Percentiles rank a stretch among this genome's conserved stretches.
Evolutionary conservation across 2,329 filamentous ascomycete genomes (phyloP).

Genomic region (Cladophialophora exuberans): DNA sequence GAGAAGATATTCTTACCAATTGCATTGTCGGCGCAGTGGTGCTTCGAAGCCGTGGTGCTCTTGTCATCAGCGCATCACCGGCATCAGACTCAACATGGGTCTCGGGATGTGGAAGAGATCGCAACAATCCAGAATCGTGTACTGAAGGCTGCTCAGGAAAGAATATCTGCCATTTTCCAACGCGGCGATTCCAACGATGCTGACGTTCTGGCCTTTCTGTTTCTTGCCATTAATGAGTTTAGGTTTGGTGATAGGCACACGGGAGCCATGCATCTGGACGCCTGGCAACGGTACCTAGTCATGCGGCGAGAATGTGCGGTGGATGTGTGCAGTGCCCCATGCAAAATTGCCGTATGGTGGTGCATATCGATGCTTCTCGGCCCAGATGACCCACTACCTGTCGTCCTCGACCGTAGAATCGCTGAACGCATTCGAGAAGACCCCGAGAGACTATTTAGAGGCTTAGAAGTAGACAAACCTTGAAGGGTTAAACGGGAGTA

Average conservation of each 20-base stretch:
- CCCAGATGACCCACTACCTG: neutral
- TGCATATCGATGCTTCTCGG: neutral
- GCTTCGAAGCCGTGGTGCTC: neutral
- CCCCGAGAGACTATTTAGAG: no score
- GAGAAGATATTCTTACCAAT: neutral
- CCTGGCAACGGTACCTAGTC: neutral
- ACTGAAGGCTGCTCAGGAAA: neutral
- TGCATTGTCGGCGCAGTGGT: neutral
- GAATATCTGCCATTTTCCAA: neutral
- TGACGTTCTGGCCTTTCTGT: neutral
- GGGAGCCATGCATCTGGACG: neutral
- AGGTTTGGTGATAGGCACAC: neutral
- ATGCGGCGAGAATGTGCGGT: neutral
- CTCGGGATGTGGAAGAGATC: neutral
- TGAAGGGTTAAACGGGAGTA: no score
- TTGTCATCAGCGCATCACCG: neutral
- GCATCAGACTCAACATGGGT: neutral
- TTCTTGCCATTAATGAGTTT: neutral
- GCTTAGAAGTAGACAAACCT: no score
- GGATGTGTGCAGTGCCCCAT: neutral
- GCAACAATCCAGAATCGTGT: neutral
- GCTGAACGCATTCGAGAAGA: neutral
- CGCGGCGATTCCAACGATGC: neutral
- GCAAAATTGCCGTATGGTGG: neutral
- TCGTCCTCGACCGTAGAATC: neutral